Percentiles rank a stretch among this genome's conserved stretches.
These are phyloP conservation scores for Trypanosoma caninum DNA, from an alignment of 208 protist genomes.

Conservation along the genomic window DNA sequence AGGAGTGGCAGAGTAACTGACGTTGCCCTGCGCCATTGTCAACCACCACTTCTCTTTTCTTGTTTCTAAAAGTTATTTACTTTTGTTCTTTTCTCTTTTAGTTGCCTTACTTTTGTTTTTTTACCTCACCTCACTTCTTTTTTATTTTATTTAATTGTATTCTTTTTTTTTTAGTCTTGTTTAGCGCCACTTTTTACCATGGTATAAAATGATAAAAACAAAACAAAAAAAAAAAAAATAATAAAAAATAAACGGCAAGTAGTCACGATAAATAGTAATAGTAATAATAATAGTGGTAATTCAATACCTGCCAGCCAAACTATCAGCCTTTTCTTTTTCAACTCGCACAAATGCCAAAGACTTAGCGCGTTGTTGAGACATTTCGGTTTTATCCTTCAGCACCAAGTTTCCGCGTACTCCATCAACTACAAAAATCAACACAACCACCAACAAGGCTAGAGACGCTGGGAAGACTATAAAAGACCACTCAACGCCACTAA, in stretches of 20 bases:
- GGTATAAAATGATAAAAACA: too few relatives aligned
- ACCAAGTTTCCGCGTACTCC: neutral
- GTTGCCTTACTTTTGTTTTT: neutral
- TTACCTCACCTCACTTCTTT: too few relatives aligned
- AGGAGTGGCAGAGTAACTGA: neutral
- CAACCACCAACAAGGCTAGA: slow-evolving; percentile 9
- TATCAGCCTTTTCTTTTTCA: neutral
- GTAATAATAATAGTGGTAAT: neutral
- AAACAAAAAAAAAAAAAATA: slow-evolving; percentile 11
- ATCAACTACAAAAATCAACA: slow-evolving; percentile 15
- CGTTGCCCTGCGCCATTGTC: neutral
- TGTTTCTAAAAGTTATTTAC: neutral
- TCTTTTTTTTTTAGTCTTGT: too few relatives aligned
- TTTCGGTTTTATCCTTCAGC: neutral
- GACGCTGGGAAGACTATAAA: slow-evolving; percentile 33
- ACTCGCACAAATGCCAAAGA: neutral
- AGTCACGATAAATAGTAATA: neutral
- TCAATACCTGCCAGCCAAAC: neutral
- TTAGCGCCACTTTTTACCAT: too few relatives aligned
- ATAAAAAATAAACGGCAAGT: neutral
- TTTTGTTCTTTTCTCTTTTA: neutral
- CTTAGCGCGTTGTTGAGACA: slow-evolving; percentile 5
- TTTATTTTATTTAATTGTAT: too few relatives aligned
- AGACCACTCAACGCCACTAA: slow-evolving; percentile 32
- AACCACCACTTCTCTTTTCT: slow-evolving; percentile 9